phyloP scores from a whole-genome alignment of 75 land plant genomes.

The Isoetes taiwanensis region DNA sequence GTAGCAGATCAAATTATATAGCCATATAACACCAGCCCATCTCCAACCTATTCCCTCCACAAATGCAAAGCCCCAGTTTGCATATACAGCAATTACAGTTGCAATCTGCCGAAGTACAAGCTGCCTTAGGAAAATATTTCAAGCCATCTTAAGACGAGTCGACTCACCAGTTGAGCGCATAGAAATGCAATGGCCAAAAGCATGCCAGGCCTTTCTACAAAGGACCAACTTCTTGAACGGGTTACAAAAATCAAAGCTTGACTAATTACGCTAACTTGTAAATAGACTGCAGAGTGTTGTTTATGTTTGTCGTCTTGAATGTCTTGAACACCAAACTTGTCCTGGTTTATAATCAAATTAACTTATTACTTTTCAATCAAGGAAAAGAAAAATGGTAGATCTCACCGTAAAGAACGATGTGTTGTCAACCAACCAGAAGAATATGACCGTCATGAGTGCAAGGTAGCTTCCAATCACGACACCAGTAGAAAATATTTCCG shows the following conservation, averaged over 20 bases:
- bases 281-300: constrained; percentile 17
- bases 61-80: constrained; percentile 42
- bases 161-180: constrained; percentile 50
- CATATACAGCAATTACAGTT: constrained; percentile 56
- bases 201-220: constrained; percentile 47
- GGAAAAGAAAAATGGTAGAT: neutral
- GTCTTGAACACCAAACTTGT: constrained; percentile 41
- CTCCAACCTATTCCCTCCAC: constrained; percentile 63
- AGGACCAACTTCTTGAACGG: constrained; percentile 62
- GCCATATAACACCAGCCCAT: constrained; percentile 68
- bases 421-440: constrained; percentile 14
- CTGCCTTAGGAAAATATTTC: neutral
- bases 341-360: too few relatives aligned
- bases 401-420: constrained; percentile 16
- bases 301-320: too few relatives aligned
- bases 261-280: constrained; percentile 73
- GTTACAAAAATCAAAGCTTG: constrained; percentile 73
- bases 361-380: too few relatives aligned
- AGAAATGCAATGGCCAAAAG: constrained; percentile 39
- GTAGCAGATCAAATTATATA: constrained; percentile 47
- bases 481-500: constrained; percentile 9
- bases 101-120: constrained; percentile 31
- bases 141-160: neutral
- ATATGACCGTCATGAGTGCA: constrained; percentile 12
- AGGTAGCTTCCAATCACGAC: constrained; percentile 10